Conservation (phyloP, 2,329 filamentous ascomycete species). For the Endoconidiophora polonica region DNA sequence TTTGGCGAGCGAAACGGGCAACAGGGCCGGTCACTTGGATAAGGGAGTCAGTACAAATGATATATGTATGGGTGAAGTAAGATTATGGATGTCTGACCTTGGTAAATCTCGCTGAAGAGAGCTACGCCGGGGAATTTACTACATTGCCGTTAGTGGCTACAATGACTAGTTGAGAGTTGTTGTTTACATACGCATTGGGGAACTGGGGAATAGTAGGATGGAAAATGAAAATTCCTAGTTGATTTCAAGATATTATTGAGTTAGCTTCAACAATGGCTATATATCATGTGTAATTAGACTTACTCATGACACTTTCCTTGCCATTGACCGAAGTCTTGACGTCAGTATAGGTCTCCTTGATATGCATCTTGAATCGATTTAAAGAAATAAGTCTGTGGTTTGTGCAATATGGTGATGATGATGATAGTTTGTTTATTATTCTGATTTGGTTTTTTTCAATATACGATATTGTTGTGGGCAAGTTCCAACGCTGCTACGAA, state of each 20-base stretch:
- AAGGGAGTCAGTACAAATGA: constrained; percentile 9
- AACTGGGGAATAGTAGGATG: constrained; percentile 74
- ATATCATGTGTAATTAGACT: constrained; percentile 9
- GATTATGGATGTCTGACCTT: constrained; percentile 39
- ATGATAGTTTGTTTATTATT: not conserved
- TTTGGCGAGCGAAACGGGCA: constrained; percentile 74
- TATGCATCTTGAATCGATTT: constrained; percentile 26
- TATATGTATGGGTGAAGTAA: not conserved
- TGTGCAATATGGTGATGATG: not conserved
- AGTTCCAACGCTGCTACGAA: not conserved
- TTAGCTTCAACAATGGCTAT: not conserved
- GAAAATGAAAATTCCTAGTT: constrained; percentile 69
- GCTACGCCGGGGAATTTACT: constrained; percentile 69
- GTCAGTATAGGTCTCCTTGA: constrained; percentile 36
- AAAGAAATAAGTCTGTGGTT: not conserved
- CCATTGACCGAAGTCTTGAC: constrained; percentile 34
- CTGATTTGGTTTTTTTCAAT: not conserved
- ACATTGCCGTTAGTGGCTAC: not conserved
- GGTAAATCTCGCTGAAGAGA: constrained; percentile 88
- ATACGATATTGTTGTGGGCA: not conserved
- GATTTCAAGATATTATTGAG: not conserved
- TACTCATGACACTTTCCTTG: constrained; percentile 38
- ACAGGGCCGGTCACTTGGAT: constrained; percentile 71
- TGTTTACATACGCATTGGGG: constrained; percentile 52
- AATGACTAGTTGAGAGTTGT: not conserved